Conservation (phyloP, 371 early-diverging fungal genomes). For the Chytridium lagenaria region DNA sequence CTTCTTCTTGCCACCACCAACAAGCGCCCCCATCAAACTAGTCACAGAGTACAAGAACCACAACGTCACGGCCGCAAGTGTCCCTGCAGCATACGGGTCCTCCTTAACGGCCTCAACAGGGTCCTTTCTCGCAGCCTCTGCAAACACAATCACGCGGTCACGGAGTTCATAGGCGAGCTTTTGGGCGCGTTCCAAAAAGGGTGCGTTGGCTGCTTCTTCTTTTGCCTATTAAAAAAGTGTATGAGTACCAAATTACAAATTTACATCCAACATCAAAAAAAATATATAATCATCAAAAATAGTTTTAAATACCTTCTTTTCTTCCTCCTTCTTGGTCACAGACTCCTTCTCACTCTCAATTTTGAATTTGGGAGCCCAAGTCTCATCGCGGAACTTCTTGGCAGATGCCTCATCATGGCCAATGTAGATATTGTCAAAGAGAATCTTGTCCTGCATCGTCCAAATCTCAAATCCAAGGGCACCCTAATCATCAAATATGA, state of each 20-base stretch:
- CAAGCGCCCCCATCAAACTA: constrained; percentile 36
- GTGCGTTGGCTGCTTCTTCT: constrained; percentile 18
- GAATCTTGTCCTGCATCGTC: constrained; percentile 93
- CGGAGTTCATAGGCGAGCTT: constrained; percentile 5
- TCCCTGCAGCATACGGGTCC: constrained; percentile 56
- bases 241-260: background rate
- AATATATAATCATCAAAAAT: constrained; percentile 14
- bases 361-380: constrained; percentile 65
- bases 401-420: constrained; percentile 71
- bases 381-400: constrained; percentile 69
- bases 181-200: constrained; percentile 21
- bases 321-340: constrained; percentile 53
- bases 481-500: constrained; percentile 34
- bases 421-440: constrained; percentile 91
- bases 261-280: constrained; percentile 1
- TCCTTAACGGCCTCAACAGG: constrained; percentile 62
- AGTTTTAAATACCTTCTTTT: constrained; percentile 46
- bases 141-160: constrained; percentile 49
- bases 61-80: constrained; percentile 47
- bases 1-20: constrained; percentile 43
- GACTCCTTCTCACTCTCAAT: constrained; percentile 60
- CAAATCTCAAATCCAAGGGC: constrained; percentile 95
- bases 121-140: constrained; percentile 49
- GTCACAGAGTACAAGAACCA: constrained; percentile 46
- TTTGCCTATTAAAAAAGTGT: background rate